A percentile compares a stretch with the other conserved stretches of the same genome.
Conservation (phyloP, 169 alveolate genomes). For the Eimeria mitis region DNA sequence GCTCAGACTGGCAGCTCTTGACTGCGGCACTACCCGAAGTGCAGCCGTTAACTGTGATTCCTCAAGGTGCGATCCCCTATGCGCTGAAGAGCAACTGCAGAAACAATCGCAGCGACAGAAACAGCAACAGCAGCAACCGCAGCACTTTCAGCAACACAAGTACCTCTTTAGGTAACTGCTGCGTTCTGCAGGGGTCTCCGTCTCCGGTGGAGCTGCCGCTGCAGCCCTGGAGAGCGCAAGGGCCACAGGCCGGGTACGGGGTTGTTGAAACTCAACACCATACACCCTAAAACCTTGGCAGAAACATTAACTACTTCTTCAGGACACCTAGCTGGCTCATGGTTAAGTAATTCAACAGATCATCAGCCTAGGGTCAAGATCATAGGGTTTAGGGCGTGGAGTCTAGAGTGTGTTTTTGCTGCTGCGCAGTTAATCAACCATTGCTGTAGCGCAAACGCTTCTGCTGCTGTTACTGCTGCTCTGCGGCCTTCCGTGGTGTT, state of each 20-base stretch:
- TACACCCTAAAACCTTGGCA: not conserved
- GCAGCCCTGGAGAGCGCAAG: slow-evolving; percentile 9
- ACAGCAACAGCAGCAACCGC: not conserved
- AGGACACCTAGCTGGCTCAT: not conserved
- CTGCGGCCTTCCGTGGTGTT: slow-evolving; percentile 58
- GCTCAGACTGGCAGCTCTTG: slow-evolving; percentile 2
- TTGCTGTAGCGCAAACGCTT: not conserved
- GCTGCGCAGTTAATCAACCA: slow-evolving; percentile 11
- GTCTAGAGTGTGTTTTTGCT: not conserved
- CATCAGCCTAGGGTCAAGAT: not conserved
- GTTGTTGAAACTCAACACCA: not conserved
- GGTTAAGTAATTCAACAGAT: not conserved
- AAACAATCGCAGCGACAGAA: not conserved
- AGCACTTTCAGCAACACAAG: not conserved
- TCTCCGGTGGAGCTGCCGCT: slow-evolving; percentile 20
- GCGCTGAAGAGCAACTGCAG: not conserved
- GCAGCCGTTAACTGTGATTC: slow-evolving; percentile 46
- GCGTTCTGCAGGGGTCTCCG: not conserved
- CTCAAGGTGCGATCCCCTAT: slow-evolving; percentile 20
- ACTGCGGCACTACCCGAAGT: slow-evolving; percentile 42
- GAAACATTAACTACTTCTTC: not conserved
- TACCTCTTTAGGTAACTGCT: not conserved
- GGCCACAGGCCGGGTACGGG: slow-evolving; percentile 65
- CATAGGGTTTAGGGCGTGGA: not conserved
- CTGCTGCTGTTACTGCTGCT: slow-evolving; percentile 7